These are phyloP conservation scores for Cladochytrium replicatum DNA, from an alignment of 192 early-diverging fungal species.

Conservation along the genomic window DNA sequence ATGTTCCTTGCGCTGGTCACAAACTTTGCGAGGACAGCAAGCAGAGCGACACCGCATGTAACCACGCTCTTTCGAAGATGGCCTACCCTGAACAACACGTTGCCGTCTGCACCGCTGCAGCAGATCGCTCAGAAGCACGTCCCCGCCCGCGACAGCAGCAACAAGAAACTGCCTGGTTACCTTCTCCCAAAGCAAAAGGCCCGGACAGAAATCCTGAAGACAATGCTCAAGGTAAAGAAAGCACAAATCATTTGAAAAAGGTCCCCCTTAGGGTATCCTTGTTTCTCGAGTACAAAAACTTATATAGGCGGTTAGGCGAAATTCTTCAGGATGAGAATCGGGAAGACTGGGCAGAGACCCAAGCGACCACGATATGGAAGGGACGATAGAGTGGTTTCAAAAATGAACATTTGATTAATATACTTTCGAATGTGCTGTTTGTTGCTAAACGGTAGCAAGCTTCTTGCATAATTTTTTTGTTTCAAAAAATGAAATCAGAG, in stretches of 20 bases:
- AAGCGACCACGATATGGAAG: constrained; percentile 31
- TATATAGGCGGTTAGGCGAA: constrained; percentile 26
- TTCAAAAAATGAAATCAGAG: neutral
- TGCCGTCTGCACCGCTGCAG: too few species aligned
- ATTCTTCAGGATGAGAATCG: constrained; percentile 31
- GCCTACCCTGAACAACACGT: too few species aligned
- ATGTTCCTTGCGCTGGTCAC: too few species aligned
- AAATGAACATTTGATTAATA: constrained; percentile 32
- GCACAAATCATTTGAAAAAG: neutral
- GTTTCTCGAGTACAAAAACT: neutral
- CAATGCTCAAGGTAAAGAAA: constrained; percentile 29
- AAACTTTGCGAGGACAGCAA: too few species aligned
- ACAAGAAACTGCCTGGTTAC: constrained; percentile 29
- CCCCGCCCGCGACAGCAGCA: too few species aligned
- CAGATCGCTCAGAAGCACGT: too few species aligned
- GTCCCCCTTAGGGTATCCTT: neutral
- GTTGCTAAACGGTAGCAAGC: neutral
- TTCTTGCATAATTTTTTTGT: neutral
- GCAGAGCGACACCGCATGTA: too few species aligned
- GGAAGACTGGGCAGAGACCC: constrained; percentile 33
- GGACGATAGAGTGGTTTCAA: constrained; percentile 35
- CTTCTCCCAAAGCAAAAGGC: constrained; percentile 28
- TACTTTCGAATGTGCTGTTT: neutral
- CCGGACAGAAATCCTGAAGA: constrained; percentile 21
- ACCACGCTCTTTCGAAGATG: too few species aligned